Evolutionary conservation across 108 stramenopile genomes (phyloP).

Genomic region (Fistulifera pelliculosa): DNA sequence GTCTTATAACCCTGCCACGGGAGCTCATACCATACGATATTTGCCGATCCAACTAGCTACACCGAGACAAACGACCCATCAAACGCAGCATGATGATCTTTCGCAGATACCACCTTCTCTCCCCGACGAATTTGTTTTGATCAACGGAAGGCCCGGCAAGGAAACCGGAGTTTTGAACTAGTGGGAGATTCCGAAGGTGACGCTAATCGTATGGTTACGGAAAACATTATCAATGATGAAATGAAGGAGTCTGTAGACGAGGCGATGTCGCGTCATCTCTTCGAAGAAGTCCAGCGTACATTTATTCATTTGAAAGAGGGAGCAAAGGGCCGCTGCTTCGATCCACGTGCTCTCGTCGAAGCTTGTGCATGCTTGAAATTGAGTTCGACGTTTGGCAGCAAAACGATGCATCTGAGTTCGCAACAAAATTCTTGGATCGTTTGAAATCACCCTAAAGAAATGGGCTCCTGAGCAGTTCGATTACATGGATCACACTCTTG

Average conservation of each 20-base stretch:
- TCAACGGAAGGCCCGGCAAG: conserved; percentile 86
- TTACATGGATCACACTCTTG: conserved; percentile 80
- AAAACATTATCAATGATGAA: conserved; percentile 2
- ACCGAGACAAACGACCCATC: conserved; percentile 22
- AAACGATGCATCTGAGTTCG: conserved; percentile 97
- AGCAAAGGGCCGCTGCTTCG: conserved; percentile 82
- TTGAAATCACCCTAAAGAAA: conserved; percentile 84
- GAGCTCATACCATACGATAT: conserved; percentile 82
- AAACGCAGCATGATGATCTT: conserved; percentile 39
- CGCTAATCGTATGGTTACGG: conserved; percentile 4
- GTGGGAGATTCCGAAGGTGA: conserved; percentile 15
- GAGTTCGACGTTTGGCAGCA: conserved; percentile 97
- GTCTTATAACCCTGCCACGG: conserved; percentile 47
- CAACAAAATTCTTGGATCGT: conserved; percentile 88
- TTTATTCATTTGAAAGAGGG: conserved; percentile 85
- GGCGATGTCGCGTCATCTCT: conserved; percentile 65
- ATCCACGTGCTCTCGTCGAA: conserved; percentile 89
- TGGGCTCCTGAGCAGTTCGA: conserved; percentile 74
- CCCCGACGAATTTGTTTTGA: conserved; percentile 73
- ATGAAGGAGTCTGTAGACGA: conserved; percentile 77
- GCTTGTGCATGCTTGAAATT: conserved; percentile 91
- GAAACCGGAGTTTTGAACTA: conserved; percentile 84
- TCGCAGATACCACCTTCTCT: conserved; percentile 43
- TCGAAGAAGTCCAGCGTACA: conserved; percentile 94
- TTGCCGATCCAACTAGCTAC: conserved; percentile 39